Evolutionary conservation across 768 basidiomycete species (phyloP).

Genomic region (Suillus spraguei): DNA sequence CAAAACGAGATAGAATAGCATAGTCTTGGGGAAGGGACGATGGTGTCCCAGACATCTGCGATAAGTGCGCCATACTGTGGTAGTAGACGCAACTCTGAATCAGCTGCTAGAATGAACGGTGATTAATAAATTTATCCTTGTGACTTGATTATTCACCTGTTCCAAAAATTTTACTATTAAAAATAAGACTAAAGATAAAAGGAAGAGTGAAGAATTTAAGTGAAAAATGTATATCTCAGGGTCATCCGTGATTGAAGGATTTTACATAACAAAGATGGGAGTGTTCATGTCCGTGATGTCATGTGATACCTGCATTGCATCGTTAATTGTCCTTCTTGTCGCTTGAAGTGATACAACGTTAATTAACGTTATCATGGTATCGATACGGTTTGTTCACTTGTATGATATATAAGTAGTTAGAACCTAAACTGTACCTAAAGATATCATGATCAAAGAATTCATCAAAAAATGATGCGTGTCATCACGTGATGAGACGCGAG

Average conservation of each 20-base stretch:
- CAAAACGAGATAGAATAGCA: constrained; percentile 48
- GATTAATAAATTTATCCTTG: not conserved
- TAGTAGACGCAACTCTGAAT: not conserved
- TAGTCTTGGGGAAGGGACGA: too few relatives aligned
- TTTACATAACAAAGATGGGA: not conserved
- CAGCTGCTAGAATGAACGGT: not conserved
- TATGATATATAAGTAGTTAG: not conserved
- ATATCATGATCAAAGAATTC: too few relatives aligned
- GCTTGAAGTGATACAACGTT: not conserved
- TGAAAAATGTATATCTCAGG: not conserved
- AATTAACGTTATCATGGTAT: not conserved
- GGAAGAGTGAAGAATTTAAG: not conserved
- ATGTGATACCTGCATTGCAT: not conserved
- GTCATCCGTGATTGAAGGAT: not conserved
- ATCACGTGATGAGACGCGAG: constrained; percentile 3
- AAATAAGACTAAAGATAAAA: not conserved
- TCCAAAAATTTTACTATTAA: not conserved
- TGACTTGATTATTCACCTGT: not conserved
- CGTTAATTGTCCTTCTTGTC: not conserved
- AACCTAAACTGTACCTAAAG: not conserved
- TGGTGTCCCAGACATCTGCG: too few relatives aligned
- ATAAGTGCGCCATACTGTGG: not conserved
- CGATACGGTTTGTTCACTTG: not conserved
- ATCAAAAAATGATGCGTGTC: not conserved
- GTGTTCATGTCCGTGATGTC: not conserved